phyloP scores from a whole-genome alignment of 331 rosid species.

The Malus hybrid region DNA sequence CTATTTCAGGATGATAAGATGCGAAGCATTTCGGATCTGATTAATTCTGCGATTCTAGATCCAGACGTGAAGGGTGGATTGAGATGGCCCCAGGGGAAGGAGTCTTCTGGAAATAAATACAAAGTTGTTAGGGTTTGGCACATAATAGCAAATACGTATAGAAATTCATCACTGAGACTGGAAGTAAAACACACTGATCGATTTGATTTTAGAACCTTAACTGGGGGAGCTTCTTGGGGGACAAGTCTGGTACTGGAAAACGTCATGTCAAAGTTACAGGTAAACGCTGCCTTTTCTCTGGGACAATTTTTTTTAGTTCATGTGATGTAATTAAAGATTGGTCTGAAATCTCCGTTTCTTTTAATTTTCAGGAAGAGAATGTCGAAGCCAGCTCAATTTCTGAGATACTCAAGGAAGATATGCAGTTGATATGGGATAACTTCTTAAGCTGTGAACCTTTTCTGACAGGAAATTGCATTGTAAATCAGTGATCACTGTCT shows the following conservation, averaged over 20 bases:
- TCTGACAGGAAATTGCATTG: conserved; percentile 11
- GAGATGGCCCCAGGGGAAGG: conserved; percentile 53
- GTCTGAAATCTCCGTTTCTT: neutral
- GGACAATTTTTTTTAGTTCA: too few species aligned
- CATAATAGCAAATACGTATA: conserved; percentile 21
- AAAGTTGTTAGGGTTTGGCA: conserved; percentile 38
- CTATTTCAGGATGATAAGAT: conserved; percentile 45
- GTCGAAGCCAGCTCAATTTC: conserved; percentile 24
- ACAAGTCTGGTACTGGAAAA: conserved; percentile 25
- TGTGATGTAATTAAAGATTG: too few species aligned
- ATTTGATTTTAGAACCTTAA: conserved; percentile 30
- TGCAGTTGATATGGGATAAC: conserved; percentile 36
- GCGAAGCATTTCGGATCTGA: conserved; percentile 30
- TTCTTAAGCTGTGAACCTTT: conserved; percentile 24
- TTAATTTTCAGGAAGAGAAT: conserved; percentile 15
- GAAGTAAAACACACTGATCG: conserved; percentile 38
- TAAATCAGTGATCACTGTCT: neutral
- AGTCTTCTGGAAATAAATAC: conserved; percentile 20
- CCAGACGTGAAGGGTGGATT: conserved; percentile 49
- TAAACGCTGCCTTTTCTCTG: neutral
- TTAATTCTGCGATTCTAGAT: conserved; percentile 42
- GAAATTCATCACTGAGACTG: conserved; percentile 24
- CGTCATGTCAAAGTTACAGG: conserved; percentile 27
- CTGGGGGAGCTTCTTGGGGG: conserved; percentile 32
- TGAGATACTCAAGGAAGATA: conserved; percentile 32